These are phyloP conservation scores for Asterophora parasitica DNA, from an alignment of 768 basidiomycete genomes.

Conservation along the genomic window DNA sequence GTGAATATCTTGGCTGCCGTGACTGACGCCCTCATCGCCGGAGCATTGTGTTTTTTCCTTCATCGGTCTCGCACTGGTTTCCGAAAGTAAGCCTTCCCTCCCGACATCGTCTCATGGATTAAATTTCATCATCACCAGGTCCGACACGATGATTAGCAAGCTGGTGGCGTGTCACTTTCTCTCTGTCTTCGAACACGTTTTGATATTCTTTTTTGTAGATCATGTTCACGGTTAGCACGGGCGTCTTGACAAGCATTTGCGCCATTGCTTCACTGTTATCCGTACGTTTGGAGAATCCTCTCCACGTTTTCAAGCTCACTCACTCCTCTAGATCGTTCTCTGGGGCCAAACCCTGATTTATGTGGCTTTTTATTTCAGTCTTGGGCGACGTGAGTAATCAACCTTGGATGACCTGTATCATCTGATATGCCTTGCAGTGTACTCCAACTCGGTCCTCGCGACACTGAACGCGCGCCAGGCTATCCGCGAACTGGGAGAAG, in stretches of 20 bases:
- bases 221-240: slow-evolving; percentile 37
- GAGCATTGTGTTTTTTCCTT: slow-evolving; percentile 44
- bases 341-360: slow-evolving; percentile 50
- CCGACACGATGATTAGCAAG: slow-evolving; percentile 42
- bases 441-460: slow-evolving; percentile 51
- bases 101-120: slow-evolving; percentile 12
- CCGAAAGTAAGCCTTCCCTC: slow-evolving; percentile 33
- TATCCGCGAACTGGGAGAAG: slow-evolving; percentile 39
- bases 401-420: not conserved
- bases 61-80: slow-evolving; percentile 50
- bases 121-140: slow-evolving; percentile 22
- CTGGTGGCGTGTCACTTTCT: slow-evolving; percentile 15
- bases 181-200: not conserved
- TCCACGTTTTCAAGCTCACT: slow-evolving; percentile 1
- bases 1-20: slow-evolving; percentile 50
- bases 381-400: slow-evolving; percentile 40
- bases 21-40: slow-evolving; percentile 46
- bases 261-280: slow-evolving; percentile 39
- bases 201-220: slow-evolving; percentile 24
- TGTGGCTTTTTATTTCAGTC: slow-evolving; percentile 53
- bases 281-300: slow-evolving; percentile 18
- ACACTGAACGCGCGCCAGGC: slow-evolving; percentile 46
- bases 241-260: slow-evolving; percentile 37
- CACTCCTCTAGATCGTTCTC: slow-evolving; percentile 34
- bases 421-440: slow-evolving; percentile 29